phyloP scores from a whole-genome alignment of 352 stramenopile species.

The Elongisporangium undulatum region DNA sequence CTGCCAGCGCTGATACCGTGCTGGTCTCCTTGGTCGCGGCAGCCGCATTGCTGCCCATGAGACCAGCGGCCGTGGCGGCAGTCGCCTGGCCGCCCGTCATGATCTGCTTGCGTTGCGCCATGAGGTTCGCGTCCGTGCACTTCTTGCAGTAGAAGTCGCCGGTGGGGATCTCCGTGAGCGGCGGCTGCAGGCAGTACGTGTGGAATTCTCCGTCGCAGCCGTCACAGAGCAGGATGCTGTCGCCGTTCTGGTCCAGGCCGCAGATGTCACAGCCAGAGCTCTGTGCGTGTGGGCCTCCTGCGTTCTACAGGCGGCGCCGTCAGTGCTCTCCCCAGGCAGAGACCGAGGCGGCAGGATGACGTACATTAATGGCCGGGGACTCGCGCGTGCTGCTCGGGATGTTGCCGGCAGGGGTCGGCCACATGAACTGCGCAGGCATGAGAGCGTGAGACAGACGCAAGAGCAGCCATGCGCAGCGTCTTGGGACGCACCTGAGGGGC shows the following conservation, averaged over 20 bases:
- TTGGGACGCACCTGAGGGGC: not conserved
- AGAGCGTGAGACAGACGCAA: not conserved
- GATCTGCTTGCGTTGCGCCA: slow-evolving; percentile 30
- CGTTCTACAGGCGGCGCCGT: not conserved
- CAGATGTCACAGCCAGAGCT: slow-evolving; percentile 65
- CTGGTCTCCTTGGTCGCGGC: not conserved
- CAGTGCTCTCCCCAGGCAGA: not conserved
- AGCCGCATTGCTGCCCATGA: not conserved
- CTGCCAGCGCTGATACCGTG: slow-evolving; percentile 2
- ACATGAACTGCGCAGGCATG: not conserved
- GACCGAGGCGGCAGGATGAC: not conserved
- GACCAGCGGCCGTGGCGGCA: not conserved
- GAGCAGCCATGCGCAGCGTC: not conserved
- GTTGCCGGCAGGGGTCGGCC: not conserved
- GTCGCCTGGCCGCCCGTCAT: not conserved
- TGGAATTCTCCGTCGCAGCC: slow-evolving; percentile 86
- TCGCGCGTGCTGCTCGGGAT: not conserved
- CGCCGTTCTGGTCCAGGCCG: slow-evolving; percentile 62
- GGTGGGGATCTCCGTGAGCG: slow-evolving; percentile 62
- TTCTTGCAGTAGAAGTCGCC: slow-evolving; percentile 84
- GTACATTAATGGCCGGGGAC: not conserved
- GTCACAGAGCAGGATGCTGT: slow-evolving; percentile 82
- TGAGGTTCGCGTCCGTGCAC: slow-evolving; percentile 39
- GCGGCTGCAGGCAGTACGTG: slow-evolving; percentile 77
- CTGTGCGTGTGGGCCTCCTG: slow-evolving; percentile 19